phyloP scores from a whole-genome alignment of 2,329 filamentous ascomycete genomes.

The Penicillium hesseltinei region DNA sequence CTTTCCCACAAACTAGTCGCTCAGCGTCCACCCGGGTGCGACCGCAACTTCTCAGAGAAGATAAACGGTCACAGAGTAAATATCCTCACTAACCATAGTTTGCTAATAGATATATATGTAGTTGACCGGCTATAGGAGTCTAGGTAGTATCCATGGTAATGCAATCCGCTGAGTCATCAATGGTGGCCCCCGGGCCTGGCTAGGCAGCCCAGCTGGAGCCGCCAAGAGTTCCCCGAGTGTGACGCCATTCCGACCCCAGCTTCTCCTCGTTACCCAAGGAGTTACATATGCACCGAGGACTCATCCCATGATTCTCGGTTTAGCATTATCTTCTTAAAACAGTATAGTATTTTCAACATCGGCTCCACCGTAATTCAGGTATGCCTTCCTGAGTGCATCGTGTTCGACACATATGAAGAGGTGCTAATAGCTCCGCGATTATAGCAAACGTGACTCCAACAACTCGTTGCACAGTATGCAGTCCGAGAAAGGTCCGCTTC shows the following conservation, averaged over 20 bases:
- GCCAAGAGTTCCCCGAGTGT: background rate
- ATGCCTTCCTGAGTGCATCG: background rate
- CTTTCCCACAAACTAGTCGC: background rate
- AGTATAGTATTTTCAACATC: background rate
- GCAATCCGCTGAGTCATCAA: background rate
- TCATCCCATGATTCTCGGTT: background rate
- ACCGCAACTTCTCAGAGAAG: too few relatives aligned
- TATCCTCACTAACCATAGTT: background rate
- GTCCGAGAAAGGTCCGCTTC: slow-evolving; percentile 7
- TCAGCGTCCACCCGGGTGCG: background rate
- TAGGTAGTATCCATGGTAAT: too few relatives aligned
- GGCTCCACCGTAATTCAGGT: background rate
- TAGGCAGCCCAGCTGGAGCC: background rate
- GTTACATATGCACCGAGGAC: background rate
- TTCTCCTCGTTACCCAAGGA: background rate
- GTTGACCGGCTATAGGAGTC: too few relatives aligned
- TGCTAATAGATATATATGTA: too few relatives aligned
- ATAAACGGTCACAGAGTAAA: background rate
- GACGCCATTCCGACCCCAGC: slow-evolving; percentile 4
- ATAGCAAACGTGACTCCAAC: slow-evolving; percentile 7
- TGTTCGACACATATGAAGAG: background rate
- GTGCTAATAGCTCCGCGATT: slow-evolving; percentile 11
- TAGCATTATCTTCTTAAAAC: background rate
- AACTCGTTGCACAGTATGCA: slow-evolving; percentile 5
- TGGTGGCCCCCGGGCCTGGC: background rate